Evolutionary conservation across 208 protist species (phyloP), one percentile per base, ranked within the genome.

Genomic region (Acanthamoeba lenticulata): DNA sequence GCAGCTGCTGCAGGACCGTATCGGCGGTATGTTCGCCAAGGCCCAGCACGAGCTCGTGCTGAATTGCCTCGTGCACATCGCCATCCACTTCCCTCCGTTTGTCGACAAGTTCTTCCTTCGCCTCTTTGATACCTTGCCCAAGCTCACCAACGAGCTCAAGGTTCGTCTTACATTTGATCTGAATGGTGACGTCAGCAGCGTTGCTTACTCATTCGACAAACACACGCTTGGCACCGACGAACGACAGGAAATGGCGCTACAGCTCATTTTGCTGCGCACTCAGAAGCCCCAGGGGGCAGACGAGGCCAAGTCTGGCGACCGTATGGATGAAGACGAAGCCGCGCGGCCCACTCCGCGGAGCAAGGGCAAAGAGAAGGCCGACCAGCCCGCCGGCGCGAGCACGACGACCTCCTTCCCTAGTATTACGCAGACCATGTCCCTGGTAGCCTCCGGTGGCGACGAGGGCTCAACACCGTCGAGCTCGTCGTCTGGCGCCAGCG

Each of bases 51-150:
- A 94, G 90, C 69, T 94, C 27, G 90, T 94, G 62, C 85, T 97
- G 6, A 94, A 95, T 90, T 96, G 95, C 77, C 45, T 97, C 1
- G 77, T 92, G 44, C 94, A 96, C 29, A 95, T 97, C 86, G 94
- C 90, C 21, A 89, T 96, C 24, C 95, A 96, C 92, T 91, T 88
- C 72, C 77, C 94, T 67, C 9, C 36, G 5, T 97, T 97, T 29
- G 11, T 97, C n/a, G 74, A 96, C n/a, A 47, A 86, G 21, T 97
- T 97, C 34, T 95, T 96, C 72, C 44, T 92, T 7, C 94, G 95
- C 17, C 91, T 97, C n/a, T 94, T 97, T 6, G 94, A 96, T 40
- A 72, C 95, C 2, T 49, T 97, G 24, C 92, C 94, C 13, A 95
- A 95, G 72, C 45, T 97, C 11, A 85, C 89, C 17, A 72, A 79